Percentiles rank a stretch among this genome's conserved stretches.
Evolutionary conservation across 2,329 filamentous ascomycete genomes (phyloP).

Genomic region (Penicillium occitanis): DNA sequence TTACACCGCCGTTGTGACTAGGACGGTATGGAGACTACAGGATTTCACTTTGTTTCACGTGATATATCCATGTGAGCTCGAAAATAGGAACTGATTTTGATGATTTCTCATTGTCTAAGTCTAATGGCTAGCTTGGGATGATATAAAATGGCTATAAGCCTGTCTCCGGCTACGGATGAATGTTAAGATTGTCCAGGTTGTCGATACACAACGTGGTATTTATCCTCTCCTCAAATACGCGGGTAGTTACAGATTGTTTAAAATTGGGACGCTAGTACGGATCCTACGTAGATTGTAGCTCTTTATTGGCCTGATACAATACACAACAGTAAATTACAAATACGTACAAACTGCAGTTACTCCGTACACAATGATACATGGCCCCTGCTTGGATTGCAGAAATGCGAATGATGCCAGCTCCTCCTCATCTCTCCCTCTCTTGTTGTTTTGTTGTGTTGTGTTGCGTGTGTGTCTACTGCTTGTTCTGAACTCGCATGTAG

Average conservation of each 20-base stretch:
- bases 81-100: no score
- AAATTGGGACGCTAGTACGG: neutral
- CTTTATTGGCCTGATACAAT: neutral
- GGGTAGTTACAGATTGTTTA: neutral
- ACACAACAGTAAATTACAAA: neutral
- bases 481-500: slow-evolving; percentile 9
- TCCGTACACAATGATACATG: neutral
- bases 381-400: slow-evolving; percentile 2
- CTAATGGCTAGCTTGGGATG: neutral
- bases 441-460: neutral
- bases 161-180: neutral
- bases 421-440: neutral
- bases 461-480: slow-evolving; percentile 11
- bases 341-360: neutral
- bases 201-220: neutral
- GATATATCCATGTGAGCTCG: no score
- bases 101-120: neutral
- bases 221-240: neutral
- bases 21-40: neutral
- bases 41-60: neutral
- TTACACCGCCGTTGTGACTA: slow-evolving; percentile 4
- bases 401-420: neutral
- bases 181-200: no score
- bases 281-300: neutral
- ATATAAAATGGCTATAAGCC: neutral